phyloP scores from a whole-genome alignment of 306 rosid genomes.

The Lupinus albus region DNA sequence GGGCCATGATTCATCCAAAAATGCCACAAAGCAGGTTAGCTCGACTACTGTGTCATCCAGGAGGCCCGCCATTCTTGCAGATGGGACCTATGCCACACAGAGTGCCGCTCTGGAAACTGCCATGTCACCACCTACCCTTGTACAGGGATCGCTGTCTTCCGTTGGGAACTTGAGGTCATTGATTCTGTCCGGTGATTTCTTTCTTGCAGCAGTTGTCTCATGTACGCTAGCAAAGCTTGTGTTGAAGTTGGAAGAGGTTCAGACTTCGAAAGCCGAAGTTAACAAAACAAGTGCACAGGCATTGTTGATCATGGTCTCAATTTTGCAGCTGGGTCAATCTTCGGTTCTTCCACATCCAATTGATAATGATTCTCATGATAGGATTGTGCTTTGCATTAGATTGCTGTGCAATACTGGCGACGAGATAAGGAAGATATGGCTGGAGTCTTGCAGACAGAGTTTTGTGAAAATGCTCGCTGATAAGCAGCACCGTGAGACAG shows the following conservation, averaged over 20 bases:
- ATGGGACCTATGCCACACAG: conserved; percentile 99
- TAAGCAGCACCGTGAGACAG: conserved; percentile 83
- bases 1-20: conserved; percentile 63
- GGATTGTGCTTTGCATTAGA: conserved; percentile 81
- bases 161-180: conserved; percentile 85
- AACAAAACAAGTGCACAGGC: conserved; percentile 66
- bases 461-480: conserved; percentile 95
- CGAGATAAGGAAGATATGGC: conserved; percentile 81
- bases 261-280: conserved; percentile 82
- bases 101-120: conserved; percentile 96
- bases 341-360: conserved; percentile 86
- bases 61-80: conserved; percentile 93
- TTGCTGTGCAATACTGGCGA: conserved; percentile 79
- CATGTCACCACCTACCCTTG: conserved; percentile 80
- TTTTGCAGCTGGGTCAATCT: conserved; percentile 93
- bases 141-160: conserved; percentile 77
- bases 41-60: conserved; percentile 80
- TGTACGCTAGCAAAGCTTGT: conserved; percentile 88
- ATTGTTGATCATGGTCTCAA: conserved; percentile 78
- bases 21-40: conserved; percentile 53
- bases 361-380: conserved; percentile 83
- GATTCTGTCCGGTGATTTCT: conserved; percentile 93
- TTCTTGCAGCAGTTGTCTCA: conserved; percentile 85
- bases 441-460: conserved; percentile 87
- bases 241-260: conserved; percentile 92